Evolutionary conservation across 345 rosid genomes (phyloP), one percentile per base, ranked within the genome.

Genomic region (Erysimum cheiranthoides): DNA sequence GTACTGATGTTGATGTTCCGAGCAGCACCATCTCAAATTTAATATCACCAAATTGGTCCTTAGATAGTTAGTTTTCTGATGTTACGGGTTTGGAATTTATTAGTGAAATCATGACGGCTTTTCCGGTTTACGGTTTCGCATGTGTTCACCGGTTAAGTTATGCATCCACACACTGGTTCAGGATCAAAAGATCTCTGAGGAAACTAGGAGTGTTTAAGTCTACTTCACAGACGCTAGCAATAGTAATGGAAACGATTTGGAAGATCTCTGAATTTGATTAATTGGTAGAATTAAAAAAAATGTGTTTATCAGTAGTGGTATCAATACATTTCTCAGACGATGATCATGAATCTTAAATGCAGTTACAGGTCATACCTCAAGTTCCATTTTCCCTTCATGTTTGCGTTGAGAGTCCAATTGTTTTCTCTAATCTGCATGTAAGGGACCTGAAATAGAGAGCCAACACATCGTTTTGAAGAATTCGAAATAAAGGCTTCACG

Each of bases 351-450:
- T 36, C 17, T 1, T 38, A 39, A 73, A n/a, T 45, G 78, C 71
- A 45, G 73, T 79, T 85, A 90, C 81, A 90, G 79, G 81, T 91
- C 97, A 53, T 53, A 87, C 78, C 89, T 83, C 75, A 92, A 82
- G 62, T 86, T 90, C 97, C 98, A 94, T 84, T 71, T 84, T 45
- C 96, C 97, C 63, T 90, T 89, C 79, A 78, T 63, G 81, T 94
- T 92, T 1, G 87, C 96, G 72, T 86, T 89, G 53, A 94, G 70
- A 25, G 96, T 89, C 97, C 96, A 94, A 68, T 92, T 94, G 73
- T 92, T 92, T 78, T 94, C 98, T 80, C 89, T 87, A 30, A 94
- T 80, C 85, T 92, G 97, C 84, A 92, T 14, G 62, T 94, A 92
- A 5, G 97, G 92, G 31, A 90, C 85, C 98, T 94, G 90, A 65